Evolutionary conservation across 2,329 filamentous ascomycete genomes (phyloP), one percentile per base, ranked within the genome.

Genomic region (Pseudopithomyces chartarum): DNA sequence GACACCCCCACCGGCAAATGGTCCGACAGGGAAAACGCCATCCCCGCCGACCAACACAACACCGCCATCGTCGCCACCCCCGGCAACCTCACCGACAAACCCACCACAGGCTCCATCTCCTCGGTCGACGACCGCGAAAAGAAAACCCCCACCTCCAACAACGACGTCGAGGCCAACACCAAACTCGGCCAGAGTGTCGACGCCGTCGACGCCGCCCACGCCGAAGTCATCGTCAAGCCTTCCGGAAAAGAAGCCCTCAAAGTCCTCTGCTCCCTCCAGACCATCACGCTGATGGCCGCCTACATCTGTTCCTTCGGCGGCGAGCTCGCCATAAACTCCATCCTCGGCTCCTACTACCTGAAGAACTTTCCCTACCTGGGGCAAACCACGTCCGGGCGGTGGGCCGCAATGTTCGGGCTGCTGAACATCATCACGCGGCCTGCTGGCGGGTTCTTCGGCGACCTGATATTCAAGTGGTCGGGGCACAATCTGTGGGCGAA

Each of bases 1-100:
- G 92, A 97, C 69, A 93, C 91, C 0, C 92, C 92, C 0, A 90
- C 86, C 0, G 92, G 93, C 33, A 87, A 86, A 62, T 97, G 92
- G 92, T 84, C 85, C 6, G 88, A 94, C 38, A 86, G 91, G 29
- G 82, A 86, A 49, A 78, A 85, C 42, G 83, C 82, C 60, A 81
- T 84, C 1, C 78, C 84, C 61, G 84, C 81, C 73, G 79, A 77
- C 46, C 74, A 76, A 13, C 81, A 84, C 65, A 76, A 78, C 10
- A 74, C 75, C 6, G 75, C 73, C 19, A 76, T 87, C 32, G 82
- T 86, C 38, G 63, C 77, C 36, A 75, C 85, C 6, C 80, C 84
- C 1, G 83, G 80, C 15, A 73, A 69, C 51, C 79, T 86, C 38
- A 78, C 79, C 44, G 82, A 83, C 29, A 72, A 70, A 26, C 70